phyloP scores from a whole-genome alignment of 2,329 filamentous ascomycete species.

The Trichophyton equinum region DNA sequence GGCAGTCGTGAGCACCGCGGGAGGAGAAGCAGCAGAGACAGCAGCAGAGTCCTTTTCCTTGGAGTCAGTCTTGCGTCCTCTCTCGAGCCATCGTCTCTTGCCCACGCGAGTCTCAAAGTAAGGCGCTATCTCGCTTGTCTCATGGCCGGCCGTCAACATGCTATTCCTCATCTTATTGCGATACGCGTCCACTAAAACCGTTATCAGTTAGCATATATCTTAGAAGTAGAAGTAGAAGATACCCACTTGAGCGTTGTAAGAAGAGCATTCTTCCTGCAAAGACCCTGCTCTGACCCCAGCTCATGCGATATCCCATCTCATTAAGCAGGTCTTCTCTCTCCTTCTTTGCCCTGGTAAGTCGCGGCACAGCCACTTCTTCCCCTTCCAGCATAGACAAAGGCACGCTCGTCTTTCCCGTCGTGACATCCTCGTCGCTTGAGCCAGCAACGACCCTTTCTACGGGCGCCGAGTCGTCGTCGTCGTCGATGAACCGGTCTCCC shows the following conservation, averaged over 20 bases:
- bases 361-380: conserved; percentile 62
- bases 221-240: not conserved
- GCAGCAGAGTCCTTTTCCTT: conserved; percentile 14
- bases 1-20: conserved; percentile 18
- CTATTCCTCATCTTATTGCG: conserved; percentile 78
- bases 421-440: conserved; percentile 20
- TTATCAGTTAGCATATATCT: conserved; percentile 4
- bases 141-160: conserved; percentile 66
- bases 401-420: conserved; percentile 39
- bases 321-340: conserved; percentile 82
- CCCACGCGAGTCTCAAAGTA: conserved; percentile 68
- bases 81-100: conserved; percentile 15
- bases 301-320: conserved; percentile 87
- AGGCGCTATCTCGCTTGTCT: conserved; percentile 58
- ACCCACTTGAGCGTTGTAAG: conserved; percentile 76
- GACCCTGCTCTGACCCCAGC: conserved; percentile 86
- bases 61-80: conserved; percentile 2
- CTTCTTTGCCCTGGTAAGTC: conserved; percentile 55
- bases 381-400: conserved; percentile 52
- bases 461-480: conserved; percentile 16
- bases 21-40: conserved; percentile 8
- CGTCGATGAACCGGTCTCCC: conserved; percentile 60
- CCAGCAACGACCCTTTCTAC: conserved; percentile 3
- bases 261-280: conserved; percentile 81
- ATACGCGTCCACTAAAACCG: conserved; percentile 67